phyloP scores from a whole-genome alignment of 2,329 filamentous ascomycete species.

The Botrytis elliptica region DNA sequence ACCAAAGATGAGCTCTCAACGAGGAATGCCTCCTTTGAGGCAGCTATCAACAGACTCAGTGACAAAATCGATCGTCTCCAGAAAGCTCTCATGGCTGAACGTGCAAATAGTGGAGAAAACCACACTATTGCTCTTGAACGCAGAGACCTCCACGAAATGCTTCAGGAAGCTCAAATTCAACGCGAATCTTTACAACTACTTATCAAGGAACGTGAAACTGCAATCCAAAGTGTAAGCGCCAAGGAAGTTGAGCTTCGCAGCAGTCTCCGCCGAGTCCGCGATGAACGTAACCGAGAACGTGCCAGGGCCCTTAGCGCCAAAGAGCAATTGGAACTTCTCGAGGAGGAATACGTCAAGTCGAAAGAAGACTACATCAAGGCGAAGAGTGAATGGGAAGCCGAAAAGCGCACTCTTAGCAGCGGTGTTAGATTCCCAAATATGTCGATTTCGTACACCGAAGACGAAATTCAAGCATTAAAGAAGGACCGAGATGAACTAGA shows the following conservation, averaged over 20 bases:
- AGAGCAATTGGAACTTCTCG: conserved; percentile 34
- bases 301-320: conserved; percentile 29
- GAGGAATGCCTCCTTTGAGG: conserved; percentile 45
- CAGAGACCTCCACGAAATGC: conserved; percentile 57
- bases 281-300: conserved; percentile 54
- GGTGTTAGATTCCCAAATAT: conserved; percentile 44
- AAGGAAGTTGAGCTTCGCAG: conserved; percentile 60
- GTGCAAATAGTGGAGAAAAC: conserved; percentile 56
- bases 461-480: conserved; percentile 42
- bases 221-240: conserved; percentile 55
- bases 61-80: conserved; percentile 46
- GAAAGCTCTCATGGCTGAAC: conserved; percentile 52
- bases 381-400: conserved; percentile 47
- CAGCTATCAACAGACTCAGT: conserved; percentile 50
- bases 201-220: conserved; percentile 65
- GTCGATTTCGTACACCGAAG: conserved; percentile 41
- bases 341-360: conserved; percentile 42
- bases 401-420: conserved; percentile 43
- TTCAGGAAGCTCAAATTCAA: conserved; percentile 62
- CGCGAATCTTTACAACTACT: conserved; percentile 70
- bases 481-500: conserved; percentile 46
- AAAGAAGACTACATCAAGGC: conserved; percentile 25
- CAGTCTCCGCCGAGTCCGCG: conserved; percentile 69
- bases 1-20: conserved; percentile 44
- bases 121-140: conserved; percentile 58